phyloP scores from a whole-genome alignment of 192 early-diverging fungal species.

The Coemansia sp. region DNA sequence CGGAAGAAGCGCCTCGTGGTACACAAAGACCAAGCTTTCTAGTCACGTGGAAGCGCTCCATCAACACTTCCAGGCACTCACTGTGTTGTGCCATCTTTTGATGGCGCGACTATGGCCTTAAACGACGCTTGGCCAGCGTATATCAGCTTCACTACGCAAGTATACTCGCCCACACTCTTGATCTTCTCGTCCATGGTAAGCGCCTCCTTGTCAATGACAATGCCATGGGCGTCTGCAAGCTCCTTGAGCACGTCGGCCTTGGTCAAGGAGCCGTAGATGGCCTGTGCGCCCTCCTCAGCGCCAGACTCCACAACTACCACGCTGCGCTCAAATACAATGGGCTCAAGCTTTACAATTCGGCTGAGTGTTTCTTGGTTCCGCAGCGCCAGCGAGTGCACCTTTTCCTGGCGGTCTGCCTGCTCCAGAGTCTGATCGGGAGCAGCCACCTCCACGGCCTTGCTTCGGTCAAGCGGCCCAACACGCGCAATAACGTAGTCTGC shows the following conservation, averaged over 20 bases:
- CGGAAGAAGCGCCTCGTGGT: too few relatives aligned
- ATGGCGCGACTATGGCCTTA: conserved; percentile 22
- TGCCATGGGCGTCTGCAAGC: conserved; percentile 31
- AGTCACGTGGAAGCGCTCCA: background rate
- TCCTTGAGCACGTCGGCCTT: conserved; percentile 41
- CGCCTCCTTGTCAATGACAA: conserved; percentile 37
- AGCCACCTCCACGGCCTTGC: conserved; percentile 4
- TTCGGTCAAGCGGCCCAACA: conserved; percentile 41
- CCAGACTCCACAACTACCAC: conserved; percentile 12
- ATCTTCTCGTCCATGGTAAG: conserved; percentile 52
- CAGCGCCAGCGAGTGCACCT: conserved; percentile 34
- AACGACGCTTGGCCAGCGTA: conserved; percentile 47
- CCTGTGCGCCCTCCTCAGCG: conserved; percentile 8
- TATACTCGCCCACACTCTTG: conserved; percentile 47
- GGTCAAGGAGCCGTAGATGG: conserved; percentile 45
- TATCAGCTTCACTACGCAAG: conserved; percentile 42
- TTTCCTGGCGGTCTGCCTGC: conserved; percentile 6
- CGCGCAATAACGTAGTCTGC: conserved; percentile 41
- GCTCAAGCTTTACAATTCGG: conserved; percentile 18
- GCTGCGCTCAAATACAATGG: conserved; percentile 47
- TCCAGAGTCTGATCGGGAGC: background rate
- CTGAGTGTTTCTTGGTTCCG: conserved; percentile 39
- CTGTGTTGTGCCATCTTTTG: background rate
- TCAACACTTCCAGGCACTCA: background rate
- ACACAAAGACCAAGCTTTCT: background rate